phyloP scores from a whole-genome alignment of 192 early-diverging fungal species.

The Backusella australiensis region DNA sequence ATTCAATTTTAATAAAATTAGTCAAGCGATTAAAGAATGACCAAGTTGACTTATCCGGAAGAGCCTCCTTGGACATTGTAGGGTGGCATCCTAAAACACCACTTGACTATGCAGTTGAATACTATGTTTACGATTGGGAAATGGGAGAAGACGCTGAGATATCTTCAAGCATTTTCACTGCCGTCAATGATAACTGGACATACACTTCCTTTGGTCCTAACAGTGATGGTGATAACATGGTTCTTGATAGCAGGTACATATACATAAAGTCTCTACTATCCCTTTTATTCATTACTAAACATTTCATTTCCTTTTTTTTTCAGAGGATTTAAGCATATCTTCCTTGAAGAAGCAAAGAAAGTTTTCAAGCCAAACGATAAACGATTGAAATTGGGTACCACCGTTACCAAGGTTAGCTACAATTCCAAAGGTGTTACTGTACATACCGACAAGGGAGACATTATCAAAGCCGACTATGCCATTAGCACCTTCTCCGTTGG shows the following conservation, averaged over 20 bases:
- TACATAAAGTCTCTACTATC: background rate
- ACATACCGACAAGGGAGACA: conserved; percentile 24
- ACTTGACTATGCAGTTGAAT: conserved; percentile 33
- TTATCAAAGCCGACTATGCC: conserved; percentile 38
- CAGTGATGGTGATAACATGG: conserved; percentile 26
- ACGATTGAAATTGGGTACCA: conserved; percentile 27
- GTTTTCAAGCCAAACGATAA: conserved; percentile 26
- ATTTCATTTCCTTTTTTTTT: background rate
- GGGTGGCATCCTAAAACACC: conserved; percentile 31
- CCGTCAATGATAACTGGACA: conserved; percentile 15
- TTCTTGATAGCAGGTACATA: conserved; percentile 27
- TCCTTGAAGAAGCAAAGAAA: conserved; percentile 28
- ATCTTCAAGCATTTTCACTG: conserved; percentile 11
- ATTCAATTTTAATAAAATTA: background rate
- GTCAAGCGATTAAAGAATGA: conserved; percentile 17
- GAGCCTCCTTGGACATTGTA: conserved; percentile 24
- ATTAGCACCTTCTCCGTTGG: conserved; percentile 40
- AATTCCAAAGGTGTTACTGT: conserved; percentile 24
- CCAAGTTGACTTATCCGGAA: conserved; percentile 28
- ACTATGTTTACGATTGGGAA: conserved; percentile 34
- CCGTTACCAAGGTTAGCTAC: conserved; percentile 28
- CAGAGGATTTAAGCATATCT: conserved; percentile 37
- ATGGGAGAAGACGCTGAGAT: conserved; percentile 28
- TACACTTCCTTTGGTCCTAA: conserved; percentile 25
- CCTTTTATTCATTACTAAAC: background rate